These are phyloP conservation scores for Botrytis hyacinthi DNA, from an alignment of 2,329 filamentous ascomycete species.

Conservation along the genomic window DNA sequence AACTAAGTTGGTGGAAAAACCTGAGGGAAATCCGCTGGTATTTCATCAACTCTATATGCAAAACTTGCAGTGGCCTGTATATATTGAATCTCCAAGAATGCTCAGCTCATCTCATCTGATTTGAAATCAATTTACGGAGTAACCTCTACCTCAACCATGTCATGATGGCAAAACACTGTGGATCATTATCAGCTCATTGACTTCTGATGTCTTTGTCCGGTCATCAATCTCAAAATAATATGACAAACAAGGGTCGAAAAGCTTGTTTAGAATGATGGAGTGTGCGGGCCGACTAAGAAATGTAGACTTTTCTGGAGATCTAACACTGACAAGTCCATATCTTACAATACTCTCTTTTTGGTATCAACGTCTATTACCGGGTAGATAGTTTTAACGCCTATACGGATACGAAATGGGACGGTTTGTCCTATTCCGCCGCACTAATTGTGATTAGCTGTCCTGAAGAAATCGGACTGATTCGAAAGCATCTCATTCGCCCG, in stretches of 20 bases:
- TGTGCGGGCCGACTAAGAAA: constrained; percentile 13
- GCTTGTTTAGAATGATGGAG: constrained; percentile 18
- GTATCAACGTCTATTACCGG: constrained; percentile 14
- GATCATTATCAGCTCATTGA: constrained; percentile 19
- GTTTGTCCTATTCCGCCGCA: constrained; percentile 7
- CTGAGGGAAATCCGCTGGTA: constrained; percentile 4
- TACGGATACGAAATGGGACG: constrained; percentile 21
- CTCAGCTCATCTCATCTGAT: constrained; percentile 17
- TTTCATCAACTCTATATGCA: constrained; percentile 19
- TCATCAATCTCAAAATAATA: constrained; percentile 19
- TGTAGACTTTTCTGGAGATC: neutral
- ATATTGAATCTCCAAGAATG: constrained; percentile 2
- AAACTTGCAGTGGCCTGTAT: neutral
- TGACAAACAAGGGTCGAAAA: constrained; percentile 19
- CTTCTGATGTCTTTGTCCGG: constrained; percentile 21
- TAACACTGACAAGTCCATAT: constrained; percentile 12
- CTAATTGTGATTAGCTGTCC: constrained; percentile 10
- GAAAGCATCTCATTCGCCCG: constrained; percentile 18
- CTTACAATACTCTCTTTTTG: constrained; percentile 13
- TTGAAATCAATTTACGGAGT: constrained; percentile 22
- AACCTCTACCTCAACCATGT: constrained; percentile 16
- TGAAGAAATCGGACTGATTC: constrained; percentile 15
- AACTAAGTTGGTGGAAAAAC: constrained; percentile 11
- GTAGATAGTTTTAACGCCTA: constrained; percentile 4
- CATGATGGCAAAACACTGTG: constrained; percentile 16